Base-by-base conservation (phyloP, 2,329 filamentous ascomycete species). In the Trichoderma brevicompactum region DNA sequence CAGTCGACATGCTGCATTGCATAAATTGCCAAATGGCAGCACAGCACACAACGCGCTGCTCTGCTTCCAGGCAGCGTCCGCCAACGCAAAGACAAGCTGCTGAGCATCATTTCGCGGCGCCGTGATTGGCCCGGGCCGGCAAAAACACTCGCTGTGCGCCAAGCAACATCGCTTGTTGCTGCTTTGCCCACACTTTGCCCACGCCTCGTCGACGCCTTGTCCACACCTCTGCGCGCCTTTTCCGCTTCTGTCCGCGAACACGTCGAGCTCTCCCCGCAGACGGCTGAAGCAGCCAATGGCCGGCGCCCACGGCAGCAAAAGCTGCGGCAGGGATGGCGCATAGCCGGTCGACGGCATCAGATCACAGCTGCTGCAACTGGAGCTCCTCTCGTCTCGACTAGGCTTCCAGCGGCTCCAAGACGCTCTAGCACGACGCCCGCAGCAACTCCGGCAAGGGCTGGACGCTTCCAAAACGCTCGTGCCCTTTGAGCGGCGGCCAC, bases 401-500 rank as follows among this genome's bases (percentile, higher is more conserved):
- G 23, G 23, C 23, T 28, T 28, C 23, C 23, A 28, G 23, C 23
- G 23, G 23, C 23, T 28, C 23, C 23, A 28, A 28, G 23, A 28
- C 23, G 23, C 23, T 28, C 23, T 28, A 28, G 23, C 23, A 28
- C 23, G 2, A 5, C 23, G 36, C 58, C 48, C 28, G 48, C 48
- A 62, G 23, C 23, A 19, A n/a, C 38, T 15, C 38, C 48, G 28
- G 38, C 59, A 34, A 32, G 32, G 28, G 55, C 55, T 41, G n/a
- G 41, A 58, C 28, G 54, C 54, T 46, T 36, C 54, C 40, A 44
- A 28, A 59, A 46, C 38, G 59, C 59, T 43, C 46, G 43, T 38
- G 74, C 68, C 79, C 79, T 79, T 78, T 80, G 75, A 79, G 76
- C 72, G 76, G 74, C 74, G 79, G 80, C 80, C 80, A 82, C 80